phyloP scores from a whole-genome alignment of 1,284 basidiomycete genomes.

The Gomphus sp. region DNA sequence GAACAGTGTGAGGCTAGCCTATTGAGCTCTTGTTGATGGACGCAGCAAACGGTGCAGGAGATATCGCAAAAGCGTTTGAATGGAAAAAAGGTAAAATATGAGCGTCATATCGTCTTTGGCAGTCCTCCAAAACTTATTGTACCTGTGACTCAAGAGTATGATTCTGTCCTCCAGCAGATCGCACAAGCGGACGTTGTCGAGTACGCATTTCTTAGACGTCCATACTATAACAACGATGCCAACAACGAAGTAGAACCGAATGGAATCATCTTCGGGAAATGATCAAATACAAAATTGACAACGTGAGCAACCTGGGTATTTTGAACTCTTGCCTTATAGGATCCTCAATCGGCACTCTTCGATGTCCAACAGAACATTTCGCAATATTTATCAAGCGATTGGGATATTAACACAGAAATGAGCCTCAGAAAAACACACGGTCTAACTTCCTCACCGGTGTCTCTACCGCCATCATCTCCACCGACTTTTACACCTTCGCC shows the following conservation, averaged over 20 bases:
- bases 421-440: conserved; percentile 34
- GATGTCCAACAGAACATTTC: conserved; percentile 43
- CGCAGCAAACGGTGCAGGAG: not conserved
- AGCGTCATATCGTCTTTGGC: not conserved
- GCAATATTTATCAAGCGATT: conserved; percentile 22
- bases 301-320: conserved; percentile 32
- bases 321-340: conserved; percentile 15
- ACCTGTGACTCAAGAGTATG: conserved; percentile 37
- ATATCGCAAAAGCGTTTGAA: conserved; percentile 19
- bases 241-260: conserved; percentile 44
- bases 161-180: conserved; percentile 54
- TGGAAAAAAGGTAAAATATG: conserved; percentile 37
- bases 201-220: conserved; percentile 38
- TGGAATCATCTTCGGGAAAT: conserved; percentile 67
- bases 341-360: conserved; percentile 10
- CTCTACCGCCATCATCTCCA: conserved; percentile 32
- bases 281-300: conserved; percentile 59
- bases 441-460: conserved; percentile 24
- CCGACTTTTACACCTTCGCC: conserved; percentile 19
- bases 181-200: conserved; percentile 58
- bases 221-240: conserved; percentile 11
- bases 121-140: not conserved
- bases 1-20: no score
- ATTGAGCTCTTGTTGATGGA: not conserved
- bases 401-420: not conserved